Percentiles rank a stretch among this genome's conserved stretches.
phyloP scores from a whole-genome alignment of 2,329 filamentous ascomycete genomes.

The Stemphylium beticola region DNA sequence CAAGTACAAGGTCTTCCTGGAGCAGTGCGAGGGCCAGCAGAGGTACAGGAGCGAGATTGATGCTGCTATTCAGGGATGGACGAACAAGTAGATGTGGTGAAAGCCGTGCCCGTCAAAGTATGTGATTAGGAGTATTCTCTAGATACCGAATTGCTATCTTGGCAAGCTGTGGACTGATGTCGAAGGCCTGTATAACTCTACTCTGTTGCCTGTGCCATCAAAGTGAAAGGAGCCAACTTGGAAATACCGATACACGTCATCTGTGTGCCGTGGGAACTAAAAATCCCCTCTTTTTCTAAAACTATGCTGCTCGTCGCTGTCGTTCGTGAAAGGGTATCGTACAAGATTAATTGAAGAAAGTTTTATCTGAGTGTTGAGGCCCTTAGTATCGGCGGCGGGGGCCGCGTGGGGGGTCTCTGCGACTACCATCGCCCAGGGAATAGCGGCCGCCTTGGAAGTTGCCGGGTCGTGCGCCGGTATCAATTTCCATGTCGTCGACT shows the following conservation, averaged over 20 bases:
- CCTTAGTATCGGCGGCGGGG: conserved; percentile 43
- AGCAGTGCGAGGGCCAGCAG: conserved; percentile 87
- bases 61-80: conserved; percentile 51
- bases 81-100: conserved; percentile 2
- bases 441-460: conserved; percentile 54
- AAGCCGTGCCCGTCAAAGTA: background rate
- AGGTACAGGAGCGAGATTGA: conserved; percentile 81
- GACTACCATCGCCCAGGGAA: conserved; percentile 47
- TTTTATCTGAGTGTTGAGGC: background rate
- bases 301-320: conserved; percentile 8
- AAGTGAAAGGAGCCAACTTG: conserved; percentile 1
- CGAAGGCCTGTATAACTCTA: background rate
- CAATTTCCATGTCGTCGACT: conserved; percentile 53
- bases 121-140: conserved; percentile 8
- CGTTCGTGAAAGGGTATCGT: conserved; percentile 36
- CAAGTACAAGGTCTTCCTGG: conserved; percentile 95
- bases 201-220: conserved; percentile 2
- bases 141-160: conserved; percentile 3
- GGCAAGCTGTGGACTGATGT: background rate
- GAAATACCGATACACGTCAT: background rate
- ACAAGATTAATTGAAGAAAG: conserved; percentile 20
- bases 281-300: background rate
- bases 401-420: conserved; percentile 39
- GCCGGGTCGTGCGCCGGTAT: conserved; percentile 39
- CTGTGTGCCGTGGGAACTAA: background rate